Evolutionary conservation across 192 early-diverging fungal genomes (phyloP).

Genomic region (Helicostylum pulchrum): DNA sequence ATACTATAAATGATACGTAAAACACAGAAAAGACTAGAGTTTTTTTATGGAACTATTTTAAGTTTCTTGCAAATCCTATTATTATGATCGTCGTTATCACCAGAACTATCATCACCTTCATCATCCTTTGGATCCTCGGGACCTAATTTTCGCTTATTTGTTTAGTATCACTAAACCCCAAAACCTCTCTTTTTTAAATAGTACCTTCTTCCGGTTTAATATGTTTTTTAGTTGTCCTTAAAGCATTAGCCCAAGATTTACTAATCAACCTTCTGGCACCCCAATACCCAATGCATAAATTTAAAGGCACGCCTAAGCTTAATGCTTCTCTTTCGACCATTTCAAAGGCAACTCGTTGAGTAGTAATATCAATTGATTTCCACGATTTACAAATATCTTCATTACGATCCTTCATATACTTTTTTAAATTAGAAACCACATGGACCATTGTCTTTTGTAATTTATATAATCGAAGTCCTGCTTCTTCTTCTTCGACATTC

Average conservation of each 20-base stretch:
- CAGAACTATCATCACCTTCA: too few relatives aligned
- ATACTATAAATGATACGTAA: too few relatives aligned
- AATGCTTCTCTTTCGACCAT: slow-evolving; percentile 5
- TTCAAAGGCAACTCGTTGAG: slow-evolving; percentile 11
- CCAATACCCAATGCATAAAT: slow-evolving; percentile 15
- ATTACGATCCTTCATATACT: slow-evolving; percentile 1
- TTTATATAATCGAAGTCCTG: slow-evolving; percentile 4
- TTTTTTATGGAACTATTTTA: too few relatives aligned
- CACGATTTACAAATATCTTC: slow-evolving; percentile 6
- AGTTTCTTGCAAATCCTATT: too few relatives aligned
- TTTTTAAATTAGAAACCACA: slow-evolving; percentile 7
- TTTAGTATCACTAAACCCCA: too few relatives aligned
- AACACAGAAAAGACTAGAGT: too few relatives aligned
- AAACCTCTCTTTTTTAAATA: too few relatives aligned
- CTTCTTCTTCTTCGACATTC: slow-evolving; percentile 10
- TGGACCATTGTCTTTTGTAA: slow-evolving; percentile 14
- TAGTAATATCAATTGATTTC: slow-evolving; percentile 10
- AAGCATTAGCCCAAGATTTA: slow-evolving; percentile 13
- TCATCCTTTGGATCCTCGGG: too few relatives aligned
- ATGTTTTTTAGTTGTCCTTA: slow-evolving; percentile 8
- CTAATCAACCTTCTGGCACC: slow-evolving; percentile 3
- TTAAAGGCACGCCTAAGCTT: slow-evolving; percentile 2
- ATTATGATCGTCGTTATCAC: too few relatives aligned
- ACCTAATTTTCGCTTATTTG: too few relatives aligned
- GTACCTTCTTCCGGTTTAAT: too few relatives aligned